Conservation (phyloP, 331 rosid genomes). For the Malus hybrid region DNA sequence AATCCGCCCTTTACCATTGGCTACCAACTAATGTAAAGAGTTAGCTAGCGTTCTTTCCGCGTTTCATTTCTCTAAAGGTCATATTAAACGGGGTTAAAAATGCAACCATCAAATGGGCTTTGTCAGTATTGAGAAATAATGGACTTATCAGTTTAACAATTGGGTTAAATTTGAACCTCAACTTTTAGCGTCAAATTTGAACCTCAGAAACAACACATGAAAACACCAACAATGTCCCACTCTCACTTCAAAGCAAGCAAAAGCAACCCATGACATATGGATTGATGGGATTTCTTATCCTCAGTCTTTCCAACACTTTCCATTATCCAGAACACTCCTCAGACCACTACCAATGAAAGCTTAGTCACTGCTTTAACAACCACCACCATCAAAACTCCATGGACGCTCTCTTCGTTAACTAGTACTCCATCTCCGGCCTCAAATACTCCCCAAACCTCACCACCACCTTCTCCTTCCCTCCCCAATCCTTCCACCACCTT, state of each 20-base stretch:
- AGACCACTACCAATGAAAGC: neutral
- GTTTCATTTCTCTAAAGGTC: no score
- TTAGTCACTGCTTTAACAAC: neutral
- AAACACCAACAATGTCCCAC: conserved; percentile 1
- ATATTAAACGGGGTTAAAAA: no score
- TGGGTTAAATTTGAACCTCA: no score
- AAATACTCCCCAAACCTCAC: conserved; percentile 26
- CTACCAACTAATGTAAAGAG: no score
- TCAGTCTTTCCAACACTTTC: neutral
- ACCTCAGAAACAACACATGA: no score
- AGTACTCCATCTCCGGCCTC: conserved; percentile 48
- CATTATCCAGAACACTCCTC: neutral
- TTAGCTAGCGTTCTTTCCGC: no score
- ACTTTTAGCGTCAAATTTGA: no score
- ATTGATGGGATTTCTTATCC: conserved; percentile 38
- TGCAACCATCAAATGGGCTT: no score
- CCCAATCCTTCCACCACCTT: conserved; percentile 20
- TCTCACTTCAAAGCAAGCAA: neutral
- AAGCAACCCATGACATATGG: neutral
- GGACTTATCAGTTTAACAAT: no score
- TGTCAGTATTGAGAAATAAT: no score
- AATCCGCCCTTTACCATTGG: no score
- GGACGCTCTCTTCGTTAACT: conserved; percentile 57
- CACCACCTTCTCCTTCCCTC: conserved; percentile 12
- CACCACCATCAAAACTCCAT: conserved; percentile 18